A percentile compares a stretch with the other conserved stretches of the same genome.
Conservation (phyloP, 2,329 filamentous ascomycete genomes). For the Penicillium freii region DNA sequence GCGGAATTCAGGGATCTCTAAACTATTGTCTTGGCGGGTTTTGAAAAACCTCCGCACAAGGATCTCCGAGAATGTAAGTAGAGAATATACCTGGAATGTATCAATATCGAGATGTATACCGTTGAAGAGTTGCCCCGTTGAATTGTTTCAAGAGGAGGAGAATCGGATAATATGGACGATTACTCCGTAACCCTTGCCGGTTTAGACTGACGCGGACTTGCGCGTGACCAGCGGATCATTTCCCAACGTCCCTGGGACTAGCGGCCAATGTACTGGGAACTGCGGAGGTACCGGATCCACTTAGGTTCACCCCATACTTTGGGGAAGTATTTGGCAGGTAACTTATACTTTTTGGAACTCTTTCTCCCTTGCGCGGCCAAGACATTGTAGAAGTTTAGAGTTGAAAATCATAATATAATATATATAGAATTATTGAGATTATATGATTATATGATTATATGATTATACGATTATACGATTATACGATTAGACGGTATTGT, state of each 20-base stretch:
- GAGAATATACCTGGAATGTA: too few species aligned
- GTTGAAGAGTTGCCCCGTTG: too few species aligned
- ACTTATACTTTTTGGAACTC: too few species aligned
- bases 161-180: too few species aligned
- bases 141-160: too few species aligned
- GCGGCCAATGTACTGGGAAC: background rate
- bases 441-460: background rate
- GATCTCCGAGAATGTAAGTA: background rate
- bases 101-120: too few species aligned
- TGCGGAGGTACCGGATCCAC: constrained; percentile 6
- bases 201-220: constrained; percentile 11
- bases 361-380: constrained; percentile 8
- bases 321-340: background rate
- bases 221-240: constrained; percentile 27
- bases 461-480: background rate
- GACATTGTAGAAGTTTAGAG: background rate
- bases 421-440: background rate
- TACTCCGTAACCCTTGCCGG: background rate
- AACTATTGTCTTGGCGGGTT: constrained; percentile 17
- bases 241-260: background rate
- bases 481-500: background rate
- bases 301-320: constrained; percentile 6
- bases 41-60: too few species aligned
- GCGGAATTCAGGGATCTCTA: constrained; percentile 13
- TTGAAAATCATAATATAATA: background rate